Conservation (phyloP, 495 filamentous ascomycete genomes). For the Cudoniella acicularis region DNA sequence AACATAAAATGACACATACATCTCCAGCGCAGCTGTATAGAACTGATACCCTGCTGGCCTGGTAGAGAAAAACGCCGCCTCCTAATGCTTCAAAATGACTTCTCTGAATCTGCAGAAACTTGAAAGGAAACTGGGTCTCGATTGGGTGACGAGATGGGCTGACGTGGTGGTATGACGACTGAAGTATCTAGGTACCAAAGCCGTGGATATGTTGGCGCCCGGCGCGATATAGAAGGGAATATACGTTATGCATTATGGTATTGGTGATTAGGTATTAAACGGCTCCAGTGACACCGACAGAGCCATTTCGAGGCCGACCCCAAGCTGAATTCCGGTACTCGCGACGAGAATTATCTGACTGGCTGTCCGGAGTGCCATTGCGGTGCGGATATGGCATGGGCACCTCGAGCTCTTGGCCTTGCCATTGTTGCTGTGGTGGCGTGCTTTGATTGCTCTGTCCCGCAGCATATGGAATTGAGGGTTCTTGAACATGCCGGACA, state of each 20-base stretch:
- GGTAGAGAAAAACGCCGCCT: slow-evolving; percentile 16
- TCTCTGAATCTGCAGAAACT: slow-evolving; percentile 2
- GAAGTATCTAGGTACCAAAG: background rate
- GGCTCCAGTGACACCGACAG: slow-evolving; percentile 27
- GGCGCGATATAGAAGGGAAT: slow-evolving; percentile 6
- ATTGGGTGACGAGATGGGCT: slow-evolving; percentile 4
- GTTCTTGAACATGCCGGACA: slow-evolving; percentile 71
- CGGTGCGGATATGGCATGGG: slow-evolving; percentile 29
- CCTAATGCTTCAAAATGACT: slow-evolving; percentile 10
- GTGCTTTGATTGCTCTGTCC: slow-evolving; percentile 31
- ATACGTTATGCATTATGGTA: slow-evolving; percentile 19
- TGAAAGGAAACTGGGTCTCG: slow-evolving; percentile 6
- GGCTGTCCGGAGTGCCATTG: slow-evolving; percentile 29
- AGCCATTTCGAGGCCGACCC: slow-evolving; percentile 29
- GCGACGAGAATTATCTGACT: slow-evolving; percentile 29
- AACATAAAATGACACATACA: slow-evolving; percentile 22
- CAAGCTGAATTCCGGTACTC: slow-evolving; percentile 54
- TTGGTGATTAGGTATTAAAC: slow-evolving; percentile 4
- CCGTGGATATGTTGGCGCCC: slow-evolving; percentile 10
- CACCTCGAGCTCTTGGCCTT: slow-evolving; percentile 33
- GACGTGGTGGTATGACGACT: slow-evolving; percentile 1
- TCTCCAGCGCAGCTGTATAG: slow-evolving; percentile 13
- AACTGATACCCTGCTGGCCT: slow-evolving; percentile 5
- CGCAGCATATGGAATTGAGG: slow-evolving; percentile 37
- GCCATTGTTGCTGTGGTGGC: slow-evolving; percentile 41